phyloP scores from a whole-genome alignment of 2,329 filamentous ascomycete species.

The Delphinella strobiligena region DNA sequence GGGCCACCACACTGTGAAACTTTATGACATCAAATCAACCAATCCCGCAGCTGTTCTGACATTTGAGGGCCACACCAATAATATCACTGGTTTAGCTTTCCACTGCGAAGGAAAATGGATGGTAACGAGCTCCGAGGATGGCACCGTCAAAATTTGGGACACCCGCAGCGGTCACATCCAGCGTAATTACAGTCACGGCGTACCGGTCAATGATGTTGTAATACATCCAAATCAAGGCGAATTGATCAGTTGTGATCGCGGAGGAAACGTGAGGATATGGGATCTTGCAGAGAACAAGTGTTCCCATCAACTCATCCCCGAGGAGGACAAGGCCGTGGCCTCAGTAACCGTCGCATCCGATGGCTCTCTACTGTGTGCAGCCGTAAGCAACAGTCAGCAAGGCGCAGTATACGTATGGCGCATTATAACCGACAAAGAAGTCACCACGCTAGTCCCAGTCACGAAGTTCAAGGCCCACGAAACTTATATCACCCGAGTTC shows the following conservation, averaged over 20 bases:
- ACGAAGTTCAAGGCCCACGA: constrained; percentile 85
- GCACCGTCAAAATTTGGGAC: constrained; percentile 96
- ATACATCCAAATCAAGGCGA: constrained; percentile 98
- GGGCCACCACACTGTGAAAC: constrained; percentile 77
- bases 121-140: constrained; percentile 94
- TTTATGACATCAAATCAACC: constrained; percentile 98
- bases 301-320: constrained; percentile 88
- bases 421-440: constrained; percentile 70
- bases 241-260: constrained; percentile 89
- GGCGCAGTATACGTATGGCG: constrained; percentile 97
- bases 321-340: constrained; percentile 85
- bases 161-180: constrained; percentile 76
- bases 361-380: constrained; percentile 77
- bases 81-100: constrained; percentile 93
- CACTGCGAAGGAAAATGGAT: constrained; percentile 99
- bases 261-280: constrained; percentile 90
- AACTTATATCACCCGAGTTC: constrained; percentile 83
- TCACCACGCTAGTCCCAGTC: constrained; percentile 73
- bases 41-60: constrained; percentile 87
- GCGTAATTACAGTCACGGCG: constrained; percentile 82
- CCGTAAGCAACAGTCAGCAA: constrained; percentile 65
- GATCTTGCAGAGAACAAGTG: constrained; percentile 95
- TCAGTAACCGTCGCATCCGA: constrained; percentile 95
- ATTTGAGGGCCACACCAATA: constrained; percentile 91
- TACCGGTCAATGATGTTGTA: constrained; percentile 92